These are phyloP conservation scores for Casuarina glauca DNA, from an alignment of 306 rosid species.

Conservation along the genomic window DNA sequence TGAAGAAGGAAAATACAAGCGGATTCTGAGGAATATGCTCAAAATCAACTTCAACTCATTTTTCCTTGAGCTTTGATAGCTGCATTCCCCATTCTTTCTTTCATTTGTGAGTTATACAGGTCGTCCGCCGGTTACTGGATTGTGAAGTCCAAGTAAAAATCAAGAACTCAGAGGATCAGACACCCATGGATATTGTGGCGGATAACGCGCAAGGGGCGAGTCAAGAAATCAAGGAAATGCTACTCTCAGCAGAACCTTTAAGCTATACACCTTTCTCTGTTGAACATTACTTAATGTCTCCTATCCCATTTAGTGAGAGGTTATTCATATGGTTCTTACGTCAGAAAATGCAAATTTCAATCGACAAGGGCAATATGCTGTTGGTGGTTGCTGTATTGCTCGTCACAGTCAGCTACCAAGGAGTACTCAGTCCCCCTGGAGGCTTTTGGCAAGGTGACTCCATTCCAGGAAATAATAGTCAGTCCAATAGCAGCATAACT, in stretches of 20 bases:
- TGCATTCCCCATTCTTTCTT: no score
- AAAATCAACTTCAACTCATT: no score
- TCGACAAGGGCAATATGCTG: background rate
- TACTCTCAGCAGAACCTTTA: background rate
- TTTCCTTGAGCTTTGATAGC: no score
- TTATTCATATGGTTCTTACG: background rate
- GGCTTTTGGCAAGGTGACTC: background rate
- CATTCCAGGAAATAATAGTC: no score
- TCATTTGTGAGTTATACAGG: background rate
- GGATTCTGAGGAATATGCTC: no score
- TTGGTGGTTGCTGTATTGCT: background rate
- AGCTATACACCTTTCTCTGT: no score
- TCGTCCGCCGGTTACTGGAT: background rate
- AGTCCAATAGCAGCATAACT: background rate
- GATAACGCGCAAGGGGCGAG: background rate
- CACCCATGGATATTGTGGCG: background rate
- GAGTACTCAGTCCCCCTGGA: background rate
- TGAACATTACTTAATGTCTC: background rate
- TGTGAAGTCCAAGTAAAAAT: background rate
- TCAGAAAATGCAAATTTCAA: background rate
- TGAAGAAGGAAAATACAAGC: no score
- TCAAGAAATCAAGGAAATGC: conserved; percentile 11
- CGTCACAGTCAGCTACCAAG: background rate
- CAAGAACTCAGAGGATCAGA: background rate
- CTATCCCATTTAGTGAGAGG: no score